These are phyloP conservation scores for Curvularia sp. DNA, from an alignment of 2,329 filamentous ascomycete species.

Conservation along the genomic window DNA sequence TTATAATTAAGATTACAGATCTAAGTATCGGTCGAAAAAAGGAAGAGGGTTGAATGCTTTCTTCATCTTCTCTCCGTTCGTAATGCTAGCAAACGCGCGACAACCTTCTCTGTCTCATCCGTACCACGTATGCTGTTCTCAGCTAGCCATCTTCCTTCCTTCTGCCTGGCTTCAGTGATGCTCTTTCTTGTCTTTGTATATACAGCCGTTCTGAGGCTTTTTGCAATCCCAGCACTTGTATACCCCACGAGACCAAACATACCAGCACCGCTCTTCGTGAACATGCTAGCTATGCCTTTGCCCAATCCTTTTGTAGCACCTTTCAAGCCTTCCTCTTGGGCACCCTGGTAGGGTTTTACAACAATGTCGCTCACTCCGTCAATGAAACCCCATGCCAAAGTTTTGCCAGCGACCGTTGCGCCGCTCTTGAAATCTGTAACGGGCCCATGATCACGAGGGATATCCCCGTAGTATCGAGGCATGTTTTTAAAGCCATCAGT, in stretches of 20 bases:
- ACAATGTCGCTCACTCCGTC: constrained; percentile 79
- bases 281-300: constrained; percentile 37
- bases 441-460: constrained; percentile 72
- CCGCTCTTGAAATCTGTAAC: constrained; percentile 77
- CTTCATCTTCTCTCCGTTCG: too few relatives aligned
- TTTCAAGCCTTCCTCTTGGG: constrained; percentile 63
- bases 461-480: constrained; percentile 80
- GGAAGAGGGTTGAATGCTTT: too few relatives aligned
- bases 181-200: background rate
- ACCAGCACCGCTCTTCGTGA: constrained; percentile 22
- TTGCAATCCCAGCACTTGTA: constrained; percentile 3
- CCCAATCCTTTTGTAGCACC: constrained; percentile 60
- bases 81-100: background rate
- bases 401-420: constrained; percentile 73
- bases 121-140: background rate
- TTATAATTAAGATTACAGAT: too few relatives aligned
- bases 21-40: too few relatives aligned
- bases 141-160: background rate
- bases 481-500: constrained; percentile 85
- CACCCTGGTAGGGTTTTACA: constrained; percentile 73
- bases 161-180: background rate
- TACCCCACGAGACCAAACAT: constrained; percentile 30
- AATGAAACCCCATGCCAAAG: constrained; percentile 74
- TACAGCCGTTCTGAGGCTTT: background rate
- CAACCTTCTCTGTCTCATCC: background rate